Base-by-base conservation (phyloP, 1,284 basidiomycete genomes). In the Moniliophthora roreri region DNA sequence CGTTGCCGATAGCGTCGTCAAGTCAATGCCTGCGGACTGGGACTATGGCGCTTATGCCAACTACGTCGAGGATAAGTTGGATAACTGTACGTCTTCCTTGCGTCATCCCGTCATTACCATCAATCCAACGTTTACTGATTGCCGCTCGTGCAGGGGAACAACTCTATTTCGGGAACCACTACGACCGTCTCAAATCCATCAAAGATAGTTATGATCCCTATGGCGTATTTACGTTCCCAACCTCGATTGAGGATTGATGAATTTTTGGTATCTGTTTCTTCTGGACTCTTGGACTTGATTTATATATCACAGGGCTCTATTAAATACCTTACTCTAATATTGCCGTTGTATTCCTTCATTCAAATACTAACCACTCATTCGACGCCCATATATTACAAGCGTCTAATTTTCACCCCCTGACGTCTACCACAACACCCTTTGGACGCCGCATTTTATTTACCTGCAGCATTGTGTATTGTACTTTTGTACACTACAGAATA, bases 41-140 rank as follows among this genome's bases (percentile, higher is more conserved):
- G 52, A 53, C 46, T 60, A 60, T 35, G 57, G 59, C 10, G 59
- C 57, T n/a, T 60, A 60, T 21, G 36, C 52, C 16, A 60, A 60
- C 47, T 58, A 60, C 34, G 34, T 56, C 18, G 59, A 60, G 24
- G 50, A 58, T 45, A 34, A 50, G 11, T 26, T 60, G 35, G 47
- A 52, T 7, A 48, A 60, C 36, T 60, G 59, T 56, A 39, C 34
- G 57, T 35, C n/a, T 20, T 18, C n/a, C n/a, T n/a, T 24, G 24
- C 16, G 11, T 41, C 9, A 35, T 49, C 9, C 1, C 32, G 15
- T 51, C n/a, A 21, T 26, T 36, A 4, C 2, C 21, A 46, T 28
- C 4, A n/a, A 9, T 15, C 10, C 38, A 41, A 15, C 11, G 32
- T 41, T n/a, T n/a, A 7, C 20, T 34, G 26, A 49, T 28, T 38